These are phyloP conservation scores for Ophiostoma sp. DNA, from an alignment of 2,329 filamentous ascomycete genomes.

Conservation along the genomic window DNA sequence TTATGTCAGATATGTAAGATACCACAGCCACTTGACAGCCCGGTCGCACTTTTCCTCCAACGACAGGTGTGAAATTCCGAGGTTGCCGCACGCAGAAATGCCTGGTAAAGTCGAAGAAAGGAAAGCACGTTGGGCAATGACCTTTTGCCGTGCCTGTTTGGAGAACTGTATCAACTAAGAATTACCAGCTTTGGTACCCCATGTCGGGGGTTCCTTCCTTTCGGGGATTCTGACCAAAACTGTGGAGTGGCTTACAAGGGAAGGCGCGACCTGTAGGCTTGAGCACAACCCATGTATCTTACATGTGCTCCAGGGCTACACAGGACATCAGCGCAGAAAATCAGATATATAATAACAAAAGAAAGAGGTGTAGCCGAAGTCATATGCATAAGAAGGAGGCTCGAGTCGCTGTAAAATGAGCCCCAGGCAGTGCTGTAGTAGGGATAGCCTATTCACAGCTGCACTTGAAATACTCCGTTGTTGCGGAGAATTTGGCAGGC, in stretches of 20 bases:
- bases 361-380: not conserved
- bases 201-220: constrained; percentile 10
- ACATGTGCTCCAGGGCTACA: not conserved
- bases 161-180: not conserved
- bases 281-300: not conserved
- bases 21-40: not conserved
- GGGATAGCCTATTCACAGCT: not conserved
- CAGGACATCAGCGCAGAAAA: not conserved
- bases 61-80: constrained; percentile 4
- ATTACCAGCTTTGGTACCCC: not conserved
- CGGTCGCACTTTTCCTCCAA: not conserved
- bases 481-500: constrained; percentile 6
- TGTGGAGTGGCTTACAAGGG: not conserved
- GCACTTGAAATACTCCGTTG: not conserved
- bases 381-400: not conserved
- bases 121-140: not conserved
- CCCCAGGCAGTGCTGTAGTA: not conserved
- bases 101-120: not conserved
- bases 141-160: not conserved
- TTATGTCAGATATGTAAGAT: not conserved
- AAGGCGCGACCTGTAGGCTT: not conserved
- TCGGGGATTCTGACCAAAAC: constrained; percentile 9
- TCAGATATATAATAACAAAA: constrained; percentile 4
- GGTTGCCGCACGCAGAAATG: not conserved
- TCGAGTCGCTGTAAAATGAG: not conserved